Conservation (phyloP, 768 basidiomycete genomes). For the Tulasnella sp. region DNA sequence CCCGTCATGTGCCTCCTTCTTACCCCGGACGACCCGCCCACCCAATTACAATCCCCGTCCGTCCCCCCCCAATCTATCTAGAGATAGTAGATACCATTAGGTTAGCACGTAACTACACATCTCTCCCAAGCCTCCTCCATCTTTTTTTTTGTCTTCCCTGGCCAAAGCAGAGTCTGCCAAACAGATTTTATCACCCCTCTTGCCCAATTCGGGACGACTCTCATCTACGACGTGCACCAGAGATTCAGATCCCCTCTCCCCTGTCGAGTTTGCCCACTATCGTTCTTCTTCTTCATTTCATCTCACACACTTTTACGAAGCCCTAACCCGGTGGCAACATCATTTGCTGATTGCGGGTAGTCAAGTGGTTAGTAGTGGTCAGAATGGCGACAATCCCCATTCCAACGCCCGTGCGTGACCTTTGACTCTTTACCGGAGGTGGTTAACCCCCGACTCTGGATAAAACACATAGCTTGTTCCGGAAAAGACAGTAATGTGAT, state of each 20-base stretch:
- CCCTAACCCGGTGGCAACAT: neutral
- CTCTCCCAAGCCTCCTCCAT: neutral
- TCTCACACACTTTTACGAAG: neutral
- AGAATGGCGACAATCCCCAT: neutral
- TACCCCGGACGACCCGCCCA: neutral
- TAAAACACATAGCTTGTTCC: neutral
- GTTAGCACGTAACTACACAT: neutral
- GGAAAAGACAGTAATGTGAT: neutral
- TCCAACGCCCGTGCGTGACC: neutral
- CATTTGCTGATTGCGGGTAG: neutral
- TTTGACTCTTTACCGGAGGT: neutral
- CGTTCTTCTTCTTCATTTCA: neutral
- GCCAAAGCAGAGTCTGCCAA: neutral
- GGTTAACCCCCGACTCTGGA: neutral
- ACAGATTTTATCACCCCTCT: constrained; percentile 4
- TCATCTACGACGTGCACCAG: neutral
- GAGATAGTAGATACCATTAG: neutral
- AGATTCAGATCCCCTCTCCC: neutral
- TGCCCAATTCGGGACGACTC: neutral
- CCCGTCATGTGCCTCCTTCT: neutral
- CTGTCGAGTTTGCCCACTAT: neutral
- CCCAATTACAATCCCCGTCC: neutral
- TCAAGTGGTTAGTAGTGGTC: neutral
- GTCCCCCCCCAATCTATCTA: neutral
- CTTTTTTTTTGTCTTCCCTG: neutral